These are phyloP conservation scores for Solanum raphanifolium DNA, from an alignment of 257 asterid species.

Conservation along the genomic window DNA sequence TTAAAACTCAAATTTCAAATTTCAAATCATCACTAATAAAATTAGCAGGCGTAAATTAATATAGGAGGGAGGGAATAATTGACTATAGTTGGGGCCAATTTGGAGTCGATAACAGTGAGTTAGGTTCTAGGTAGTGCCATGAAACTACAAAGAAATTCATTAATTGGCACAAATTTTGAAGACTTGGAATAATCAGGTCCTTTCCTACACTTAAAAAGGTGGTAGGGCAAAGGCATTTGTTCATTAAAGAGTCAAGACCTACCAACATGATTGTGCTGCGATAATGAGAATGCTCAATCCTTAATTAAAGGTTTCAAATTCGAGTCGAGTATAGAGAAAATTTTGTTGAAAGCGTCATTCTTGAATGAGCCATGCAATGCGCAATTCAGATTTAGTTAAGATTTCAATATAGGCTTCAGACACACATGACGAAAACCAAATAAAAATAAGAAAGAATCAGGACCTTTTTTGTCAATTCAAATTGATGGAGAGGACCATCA, in stretches of 20 bases:
- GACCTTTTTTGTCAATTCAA: background rate
- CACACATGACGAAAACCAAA: too few relatives aligned
- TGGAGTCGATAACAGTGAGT: background rate
- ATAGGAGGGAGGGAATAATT: background rate
- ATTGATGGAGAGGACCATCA: background rate
- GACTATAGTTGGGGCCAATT: background rate
- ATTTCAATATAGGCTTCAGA: too few relatives aligned
- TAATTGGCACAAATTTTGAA: background rate
- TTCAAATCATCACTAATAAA: background rate
- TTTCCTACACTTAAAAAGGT: background rate
- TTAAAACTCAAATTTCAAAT: background rate
- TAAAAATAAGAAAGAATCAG: background rate
- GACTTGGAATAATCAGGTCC: background rate
- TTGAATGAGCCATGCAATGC: too few relatives aligned
- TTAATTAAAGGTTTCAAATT: too few relatives aligned
- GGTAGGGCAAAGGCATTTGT: background rate
- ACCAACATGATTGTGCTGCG: too few relatives aligned
- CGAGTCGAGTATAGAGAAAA: too few relatives aligned
- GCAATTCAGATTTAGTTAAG: too few relatives aligned
- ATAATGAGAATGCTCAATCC: too few relatives aligned
- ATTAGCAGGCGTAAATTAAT: too few relatives aligned
- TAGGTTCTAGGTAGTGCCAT: background rate
- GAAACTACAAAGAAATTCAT: background rate
- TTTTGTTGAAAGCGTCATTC: too few relatives aligned
- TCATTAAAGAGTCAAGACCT: background rate